A percentile compares a stretch with the other conserved stretches of the same genome.
Conservation (phyloP, 2,329 filamentous ascomycete genomes). For the Sphaerulina populicola region DNA sequence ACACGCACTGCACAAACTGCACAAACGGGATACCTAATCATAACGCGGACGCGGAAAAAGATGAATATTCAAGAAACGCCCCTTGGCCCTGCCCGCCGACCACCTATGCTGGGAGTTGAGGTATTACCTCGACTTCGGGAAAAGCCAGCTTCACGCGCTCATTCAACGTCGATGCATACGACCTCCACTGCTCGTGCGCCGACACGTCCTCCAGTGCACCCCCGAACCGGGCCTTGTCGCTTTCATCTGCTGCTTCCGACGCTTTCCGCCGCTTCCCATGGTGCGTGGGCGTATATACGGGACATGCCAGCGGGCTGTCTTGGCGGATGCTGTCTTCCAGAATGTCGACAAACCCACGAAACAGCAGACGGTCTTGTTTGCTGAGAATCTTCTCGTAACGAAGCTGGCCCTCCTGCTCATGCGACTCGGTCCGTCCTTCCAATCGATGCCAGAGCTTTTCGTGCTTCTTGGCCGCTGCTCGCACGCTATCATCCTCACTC, state of each 20-base stretch:
- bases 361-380: constrained; percentile 5
- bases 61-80: no score
- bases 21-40: no score
- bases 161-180: background rate
- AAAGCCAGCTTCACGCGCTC: constrained; percentile 3
- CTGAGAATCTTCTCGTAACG: constrained; percentile 8
- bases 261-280: background rate
- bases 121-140: constrained; percentile 10
- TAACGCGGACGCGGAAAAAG: no score
- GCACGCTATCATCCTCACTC: constrained; percentile 23
- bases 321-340: background rate
- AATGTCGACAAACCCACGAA: constrained; percentile 6
- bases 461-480: constrained; percentile 23
- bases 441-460: constrained; percentile 33
- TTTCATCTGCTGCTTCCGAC: background rate
- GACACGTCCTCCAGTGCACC: background rate
- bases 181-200: constrained; percentile 1
- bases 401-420: background rate
- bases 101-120: background rate
- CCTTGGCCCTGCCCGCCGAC: no score
- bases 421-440: constrained; percentile 15
- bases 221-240: background rate
- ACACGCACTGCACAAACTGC: no score
- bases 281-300: no score
- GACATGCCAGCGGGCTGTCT: background rate